phyloP scores from a whole-genome alignment of 805 yeast genomes.

The Suhomyces pyralidae region DNA sequence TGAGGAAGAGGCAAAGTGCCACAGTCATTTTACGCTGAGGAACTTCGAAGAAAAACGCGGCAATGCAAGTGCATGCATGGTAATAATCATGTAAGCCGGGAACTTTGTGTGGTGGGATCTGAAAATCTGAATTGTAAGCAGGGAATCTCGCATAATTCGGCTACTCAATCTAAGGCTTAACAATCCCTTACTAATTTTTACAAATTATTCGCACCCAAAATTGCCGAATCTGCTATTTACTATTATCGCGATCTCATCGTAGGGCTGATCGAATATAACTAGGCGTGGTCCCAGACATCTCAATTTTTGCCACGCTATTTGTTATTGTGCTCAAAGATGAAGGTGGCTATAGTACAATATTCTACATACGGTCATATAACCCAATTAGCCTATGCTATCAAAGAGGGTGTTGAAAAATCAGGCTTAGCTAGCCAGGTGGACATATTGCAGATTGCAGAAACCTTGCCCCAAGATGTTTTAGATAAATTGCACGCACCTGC shows the following conservation, averaged over 20 bases:
- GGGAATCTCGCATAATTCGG: background rate
- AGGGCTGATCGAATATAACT: background rate
- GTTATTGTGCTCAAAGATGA: slow-evolving; percentile 23
- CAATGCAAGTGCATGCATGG: background rate
- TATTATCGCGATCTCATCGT: background rate
- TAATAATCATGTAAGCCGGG: background rate
- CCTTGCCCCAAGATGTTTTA: slow-evolving; percentile 62
- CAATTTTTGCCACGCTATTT: background rate
- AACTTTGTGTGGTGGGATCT: too few species aligned
- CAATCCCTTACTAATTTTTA: background rate
- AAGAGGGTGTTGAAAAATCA: slow-evolving; percentile 65
- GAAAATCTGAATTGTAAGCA: background rate
- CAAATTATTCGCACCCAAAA: background rate
- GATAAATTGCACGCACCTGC: slow-evolving; percentile 62
- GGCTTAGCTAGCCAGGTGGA: slow-evolving; percentile 60
- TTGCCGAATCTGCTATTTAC: background rate
- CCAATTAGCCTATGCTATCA: slow-evolving; percentile 62
- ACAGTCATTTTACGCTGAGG: background rate
- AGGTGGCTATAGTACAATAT: slow-evolving; percentile 75
- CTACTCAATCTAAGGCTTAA: background rate
- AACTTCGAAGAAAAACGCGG: background rate
- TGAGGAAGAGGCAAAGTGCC: background rate
- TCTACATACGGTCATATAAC: slow-evolving; percentile 79
- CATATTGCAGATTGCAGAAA: slow-evolving; percentile 78
- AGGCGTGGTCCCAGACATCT: background rate